A percentile compares a stretch with the other conserved stretches of the same genome.
These are phyloP conservation scores for Actinomortierella ambigua DNA, from an alignment of 371 early-diverging fungal genomes.

Conservation along the genomic window DNA sequence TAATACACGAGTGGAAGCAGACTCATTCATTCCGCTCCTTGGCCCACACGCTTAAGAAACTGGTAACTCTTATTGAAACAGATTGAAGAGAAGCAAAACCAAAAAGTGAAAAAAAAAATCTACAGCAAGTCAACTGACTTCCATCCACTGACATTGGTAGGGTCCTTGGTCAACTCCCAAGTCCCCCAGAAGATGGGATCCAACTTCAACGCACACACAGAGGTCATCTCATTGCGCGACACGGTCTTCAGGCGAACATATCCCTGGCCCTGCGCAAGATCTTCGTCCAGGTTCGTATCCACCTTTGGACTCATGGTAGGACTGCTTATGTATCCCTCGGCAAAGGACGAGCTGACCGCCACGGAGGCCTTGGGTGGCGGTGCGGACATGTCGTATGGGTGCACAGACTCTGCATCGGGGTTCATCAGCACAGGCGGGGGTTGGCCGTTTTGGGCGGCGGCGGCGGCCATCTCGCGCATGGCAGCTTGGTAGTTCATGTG, in stretches of 20 bases:
- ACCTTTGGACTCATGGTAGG: neutral
- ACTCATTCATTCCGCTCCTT: no score
- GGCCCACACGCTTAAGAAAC: no score
- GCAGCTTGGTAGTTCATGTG: conserved; percentile 10
- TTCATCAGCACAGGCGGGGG: neutral
- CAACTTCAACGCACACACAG: conserved; percentile 69
- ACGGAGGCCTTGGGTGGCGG: neutral
- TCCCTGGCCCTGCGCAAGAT: conserved; percentile 58
- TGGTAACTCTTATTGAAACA: no score
- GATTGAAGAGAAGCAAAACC: no score
- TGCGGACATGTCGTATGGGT: neutral
- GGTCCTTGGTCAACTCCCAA: conserved; percentile 64
- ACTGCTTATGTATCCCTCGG: no score
- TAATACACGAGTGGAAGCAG: no score
- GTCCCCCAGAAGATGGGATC: conserved; percentile 79
- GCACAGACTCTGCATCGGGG: neutral
- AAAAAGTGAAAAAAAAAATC: neutral
- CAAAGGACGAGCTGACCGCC: no score
- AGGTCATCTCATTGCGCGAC: conserved; percentile 59
- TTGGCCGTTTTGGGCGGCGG: neutral
- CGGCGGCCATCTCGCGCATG: neutral
- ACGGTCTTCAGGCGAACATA: conserved; percentile 75
- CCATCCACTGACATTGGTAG: conserved; percentile 65
- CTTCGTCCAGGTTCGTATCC: conserved; percentile 45
- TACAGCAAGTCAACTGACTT: conserved; percentile 33